Evolutionary conservation across 2,329 filamentous ascomycete species (phyloP), one percentile per base, ranked within the genome.

Genomic region (Colletotrichum chlorophyti): DNA sequence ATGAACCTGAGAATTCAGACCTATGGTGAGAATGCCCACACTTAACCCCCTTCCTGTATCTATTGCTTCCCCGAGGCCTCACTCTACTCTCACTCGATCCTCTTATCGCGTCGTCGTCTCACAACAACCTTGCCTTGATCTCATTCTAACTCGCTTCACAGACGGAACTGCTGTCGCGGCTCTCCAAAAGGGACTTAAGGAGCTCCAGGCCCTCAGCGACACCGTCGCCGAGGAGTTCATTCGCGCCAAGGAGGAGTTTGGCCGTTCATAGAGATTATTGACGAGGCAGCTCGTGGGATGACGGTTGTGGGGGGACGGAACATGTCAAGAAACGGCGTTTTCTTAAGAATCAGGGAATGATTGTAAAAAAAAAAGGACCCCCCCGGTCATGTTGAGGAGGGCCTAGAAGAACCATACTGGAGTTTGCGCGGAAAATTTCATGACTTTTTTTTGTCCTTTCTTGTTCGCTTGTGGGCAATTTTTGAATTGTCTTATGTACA

Each of bases 1-100:
- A 97, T 99, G 94, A 97, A 98, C 70, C 80, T 99, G 62, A 87
- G 95, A 68, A 98, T 99, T 63, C 95, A 99, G 76, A 99, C 94
- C 65, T 98, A 95, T 69, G 91, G 94, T 97, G 79, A 71, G 87
- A 75, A 40, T 9, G 41, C 10, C 24, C 50, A 14, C 46, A 27
- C 43, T 12, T 48, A 24, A n/a, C 11, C 5, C 24, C 6, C 23
- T 29, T 2, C n/a, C 23, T 21, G 6, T 11, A 17, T 23, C 8
- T 23, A 27, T 49, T 27, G 42, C 15, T 4, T 9, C 31, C 21
- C 21, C 8, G 41, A 8, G 4, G 29, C 14, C 10, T 10, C 10
- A n/a, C n/a, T n/a, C n/a, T n/a, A n/a, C n/a, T n/a, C n/a, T n/a
- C n/a, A n/a, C n/a, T n/a, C n/a, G n/a, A n/a, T n/a, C n/a, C n/a